Percentiles rank a stretch among this genome's conserved stretches.
Evolutionary conservation across 2,329 filamentous ascomycete species (phyloP).

Genomic region (Leptographium wingfieldii): DNA sequence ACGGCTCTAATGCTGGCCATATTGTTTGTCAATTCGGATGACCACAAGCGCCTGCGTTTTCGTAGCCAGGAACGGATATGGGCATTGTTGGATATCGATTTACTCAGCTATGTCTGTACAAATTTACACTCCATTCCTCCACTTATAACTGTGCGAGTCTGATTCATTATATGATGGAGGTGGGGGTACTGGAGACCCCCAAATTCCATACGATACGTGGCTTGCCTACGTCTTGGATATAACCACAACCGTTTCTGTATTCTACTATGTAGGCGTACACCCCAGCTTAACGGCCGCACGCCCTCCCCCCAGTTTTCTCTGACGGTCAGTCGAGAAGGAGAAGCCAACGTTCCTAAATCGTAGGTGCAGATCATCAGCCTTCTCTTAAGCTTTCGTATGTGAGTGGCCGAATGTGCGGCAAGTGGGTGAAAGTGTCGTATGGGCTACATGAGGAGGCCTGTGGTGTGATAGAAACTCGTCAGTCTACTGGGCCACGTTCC

Average conservation of each 20-base stretch:
- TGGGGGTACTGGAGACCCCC: neutral
- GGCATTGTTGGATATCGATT: neutral
- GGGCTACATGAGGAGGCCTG: too few species aligned
- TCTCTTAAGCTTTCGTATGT: too few species aligned
- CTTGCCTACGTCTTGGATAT: neutral
- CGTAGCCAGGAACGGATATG: neutral
- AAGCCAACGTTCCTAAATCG: too few species aligned
- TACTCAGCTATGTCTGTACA: neutral
- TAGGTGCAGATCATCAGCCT: too few species aligned
- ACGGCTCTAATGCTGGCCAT: neutral
- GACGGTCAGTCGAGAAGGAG: neutral
- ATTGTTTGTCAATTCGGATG: neutral
- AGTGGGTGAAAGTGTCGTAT: too few species aligned
- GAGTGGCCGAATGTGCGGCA: too few species aligned
- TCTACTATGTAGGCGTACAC: neutral
- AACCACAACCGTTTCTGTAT: neutral
- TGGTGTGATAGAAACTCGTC: too few species aligned
- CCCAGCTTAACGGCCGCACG: too few species aligned
- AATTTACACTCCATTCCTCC: neutral
- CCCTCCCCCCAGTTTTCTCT: neutral
- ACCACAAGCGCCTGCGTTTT: neutral
- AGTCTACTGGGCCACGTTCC: too few species aligned
- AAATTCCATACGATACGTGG: neutral
- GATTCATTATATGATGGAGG: neutral
- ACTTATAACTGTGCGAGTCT: too few species aligned